These are phyloP conservation scores for Daldinia sp. DNA, from an alignment of 2,329 filamentous ascomycete genomes.

Conservation along the genomic window DNA sequence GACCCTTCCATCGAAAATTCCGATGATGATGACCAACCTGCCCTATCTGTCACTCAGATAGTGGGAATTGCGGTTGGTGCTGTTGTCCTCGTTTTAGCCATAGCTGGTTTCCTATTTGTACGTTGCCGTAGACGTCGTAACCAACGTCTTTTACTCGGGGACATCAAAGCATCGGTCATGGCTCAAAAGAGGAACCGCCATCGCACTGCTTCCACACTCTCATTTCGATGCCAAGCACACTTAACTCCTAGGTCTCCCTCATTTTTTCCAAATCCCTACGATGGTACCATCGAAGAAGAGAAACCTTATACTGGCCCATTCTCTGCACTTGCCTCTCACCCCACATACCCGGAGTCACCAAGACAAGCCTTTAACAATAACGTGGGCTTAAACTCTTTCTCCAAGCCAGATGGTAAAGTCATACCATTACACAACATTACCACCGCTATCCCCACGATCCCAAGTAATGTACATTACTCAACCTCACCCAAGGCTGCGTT, in stretches of 20 bases:
- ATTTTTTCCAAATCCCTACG: conserved; percentile 50
- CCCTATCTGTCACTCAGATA: conserved; percentile 56
- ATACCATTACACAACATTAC: conserved; percentile 46
- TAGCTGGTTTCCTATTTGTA: conserved; percentile 58
- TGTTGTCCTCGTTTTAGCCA: conserved; percentile 54
- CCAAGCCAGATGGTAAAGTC: conserved; percentile 24
- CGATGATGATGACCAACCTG: conserved; percentile 31
- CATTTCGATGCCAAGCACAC: conserved; percentile 64
- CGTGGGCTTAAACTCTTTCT: conserved; percentile 28
- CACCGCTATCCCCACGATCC: conserved; percentile 46
- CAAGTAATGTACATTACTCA: conserved; percentile 49
- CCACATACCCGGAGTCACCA: conserved; percentile 36
- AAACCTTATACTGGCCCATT: conserved; percentile 39
- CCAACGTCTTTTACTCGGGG: conserved; percentile 49
- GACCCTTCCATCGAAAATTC: conserved; percentile 49
- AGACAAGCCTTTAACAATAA: conserved; percentile 10
- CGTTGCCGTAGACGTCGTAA: conserved; percentile 61
- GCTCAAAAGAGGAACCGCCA: conserved; percentile 48
- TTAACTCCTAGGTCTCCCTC: conserved; percentile 56
- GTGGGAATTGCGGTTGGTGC: conserved; percentile 59
- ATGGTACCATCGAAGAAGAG: conserved; percentile 49
- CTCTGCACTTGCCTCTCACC: conserved; percentile 43
- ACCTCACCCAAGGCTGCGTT: conserved; percentile 49
- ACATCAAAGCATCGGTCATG: conserved; percentile 36
- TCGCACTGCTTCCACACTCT: conserved; percentile 60